These are phyloP conservation scores for Boletus subparvulus DNA, from an alignment of 768 basidiomycete species.

Conservation along the genomic window DNA sequence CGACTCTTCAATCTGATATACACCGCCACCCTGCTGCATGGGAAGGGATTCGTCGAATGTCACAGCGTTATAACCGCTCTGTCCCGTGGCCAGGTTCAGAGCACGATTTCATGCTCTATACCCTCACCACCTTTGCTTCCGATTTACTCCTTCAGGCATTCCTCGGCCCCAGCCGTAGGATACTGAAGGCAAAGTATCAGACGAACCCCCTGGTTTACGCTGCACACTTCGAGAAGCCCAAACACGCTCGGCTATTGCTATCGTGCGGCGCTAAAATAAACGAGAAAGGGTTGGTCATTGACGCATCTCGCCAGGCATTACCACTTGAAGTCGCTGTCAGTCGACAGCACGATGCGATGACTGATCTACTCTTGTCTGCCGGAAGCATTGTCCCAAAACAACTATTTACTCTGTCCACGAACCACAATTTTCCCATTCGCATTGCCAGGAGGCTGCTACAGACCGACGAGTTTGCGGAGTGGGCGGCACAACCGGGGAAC, in stretches of 20 bases:
- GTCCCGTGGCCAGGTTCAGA: neutral
- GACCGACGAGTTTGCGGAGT: constrained; percentile 7
- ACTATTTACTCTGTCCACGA: neutral
- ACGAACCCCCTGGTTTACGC: constrained; percentile 14
- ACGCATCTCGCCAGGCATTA: neutral
- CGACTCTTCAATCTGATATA: neutral
- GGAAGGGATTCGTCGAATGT: neutral
- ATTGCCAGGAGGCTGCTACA: constrained; percentile 3
- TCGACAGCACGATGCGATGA: neutral
- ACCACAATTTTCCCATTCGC: neutral
- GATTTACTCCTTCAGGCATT: neutral
- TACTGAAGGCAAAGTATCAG: neutral
- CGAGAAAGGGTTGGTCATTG: constrained; percentile 1
- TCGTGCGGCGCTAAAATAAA: constrained; percentile 3
- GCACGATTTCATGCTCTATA: constrained; percentile 8
- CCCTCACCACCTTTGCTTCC: constrained; percentile 6
- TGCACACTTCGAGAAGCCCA: constrained; percentile 5
- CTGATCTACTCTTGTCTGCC: neutral
- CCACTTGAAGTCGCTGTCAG: constrained; percentile 10
- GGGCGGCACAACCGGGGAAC: constrained; percentile 1
- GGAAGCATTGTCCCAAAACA: constrained; percentile 2
- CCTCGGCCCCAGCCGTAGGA: neutral
- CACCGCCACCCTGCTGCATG: neutral
- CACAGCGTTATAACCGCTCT: neutral
- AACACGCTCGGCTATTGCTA: constrained; percentile 1